Base-by-base conservation (phyloP, 2,329 filamentous ascomycete genomes). In the Verticillium alfalfae region DNA sequence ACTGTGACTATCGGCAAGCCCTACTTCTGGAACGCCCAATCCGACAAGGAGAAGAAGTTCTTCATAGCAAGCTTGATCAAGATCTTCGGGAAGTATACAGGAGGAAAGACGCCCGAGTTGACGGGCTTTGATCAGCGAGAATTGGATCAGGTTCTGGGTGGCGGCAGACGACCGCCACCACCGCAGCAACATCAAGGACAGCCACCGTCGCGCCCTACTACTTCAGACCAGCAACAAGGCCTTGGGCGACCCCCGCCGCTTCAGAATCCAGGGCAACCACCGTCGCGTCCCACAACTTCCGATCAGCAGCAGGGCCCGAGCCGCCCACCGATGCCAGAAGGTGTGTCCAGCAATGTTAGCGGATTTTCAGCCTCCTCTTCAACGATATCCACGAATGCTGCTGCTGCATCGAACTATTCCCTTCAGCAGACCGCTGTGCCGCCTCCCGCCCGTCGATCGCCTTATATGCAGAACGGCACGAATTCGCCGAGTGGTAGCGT, bases 61-160 rank as follows among this genome's bases (percentile, higher is more conserved):
- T 99, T 99, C 76, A 95, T 99, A 70, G 93, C 91, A 38, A 97
- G 93, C 75, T 78, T 98, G 68, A 87, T 98, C 71, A 99, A 98
- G 76, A 97, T 99, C 67, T 99, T 91, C 74, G 88, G 88, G 69
- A 99, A 98, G 76, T 99, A 98, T 72, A 98, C 95, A 1, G 91
- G 92, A 34, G 94, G 94, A 13, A 90, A 88, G 70, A 77, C 87
- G 37, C 95, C 95, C 2, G 85, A 90, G 62, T 81, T 99, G 59
- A 79, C 85, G 61, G 94, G 94, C 8, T 98, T 99, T 72, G 91
- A 94, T 68, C 82, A 86, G 59, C 85, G 84, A 63, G 93, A 97
- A 76, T 80, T 89, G 63, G 91, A 94, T 59, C 83, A 89, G 67
- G 84, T 98, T 56, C 79, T 90, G 38, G 90, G 89, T 54, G 79